Conservation (phyloP, 192 early-diverging fungal genomes). For the Podochytrium sp. region DNA sequence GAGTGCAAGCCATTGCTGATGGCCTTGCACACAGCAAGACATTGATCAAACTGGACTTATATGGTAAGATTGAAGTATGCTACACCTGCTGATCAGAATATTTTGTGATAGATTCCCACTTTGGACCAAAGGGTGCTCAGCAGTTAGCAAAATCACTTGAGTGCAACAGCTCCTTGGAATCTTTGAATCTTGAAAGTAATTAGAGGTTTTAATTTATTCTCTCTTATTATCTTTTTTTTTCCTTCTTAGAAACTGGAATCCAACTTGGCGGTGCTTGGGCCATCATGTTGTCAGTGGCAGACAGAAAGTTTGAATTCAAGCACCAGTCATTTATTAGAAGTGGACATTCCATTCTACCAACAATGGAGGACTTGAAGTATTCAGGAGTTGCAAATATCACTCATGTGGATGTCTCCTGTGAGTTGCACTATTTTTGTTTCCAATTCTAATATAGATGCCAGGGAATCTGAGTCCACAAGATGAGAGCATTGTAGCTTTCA, state of each 20-base stretch:
- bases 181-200: neutral
- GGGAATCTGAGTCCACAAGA: neutral
- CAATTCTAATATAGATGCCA: neutral
- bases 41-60: neutral
- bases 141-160: neutral
- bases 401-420: neutral
- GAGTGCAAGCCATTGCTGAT: neutral
- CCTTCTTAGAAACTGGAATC: neutral
- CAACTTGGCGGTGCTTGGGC: neutral
- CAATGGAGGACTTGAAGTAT: neutral
- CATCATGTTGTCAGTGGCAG: neutral
- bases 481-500: neutral
- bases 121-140: neutral
- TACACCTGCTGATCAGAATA: too few species aligned
- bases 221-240: too few species aligned
- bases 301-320: neutral
- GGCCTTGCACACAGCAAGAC: neutral
- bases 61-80: too few species aligned
- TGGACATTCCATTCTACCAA: neutral
- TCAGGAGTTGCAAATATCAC: neutral
- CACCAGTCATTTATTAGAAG: neutral
- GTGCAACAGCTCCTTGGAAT: neutral
- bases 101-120: neutral
- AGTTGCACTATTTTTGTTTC: neutral
- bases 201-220: too few species aligned